Conservation (phyloP, 805 yeast species). For the Saccharomyces paradoxus region DNA sequence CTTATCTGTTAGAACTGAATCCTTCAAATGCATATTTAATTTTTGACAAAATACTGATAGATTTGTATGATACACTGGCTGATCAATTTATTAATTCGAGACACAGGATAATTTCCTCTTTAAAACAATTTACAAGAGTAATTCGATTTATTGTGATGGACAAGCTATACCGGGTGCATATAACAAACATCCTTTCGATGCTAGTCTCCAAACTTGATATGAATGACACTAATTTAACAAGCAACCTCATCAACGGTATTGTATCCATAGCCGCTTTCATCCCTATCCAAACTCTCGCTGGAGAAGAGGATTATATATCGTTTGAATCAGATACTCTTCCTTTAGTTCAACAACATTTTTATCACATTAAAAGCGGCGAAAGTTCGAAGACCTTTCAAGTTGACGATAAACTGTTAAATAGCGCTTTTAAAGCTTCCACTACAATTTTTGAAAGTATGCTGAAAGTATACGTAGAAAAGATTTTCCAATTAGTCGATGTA, state of each 20-base stretch:
- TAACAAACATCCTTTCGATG: constrained; percentile 63
- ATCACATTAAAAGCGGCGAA: constrained; percentile 34
- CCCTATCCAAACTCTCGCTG: constrained; percentile 56
- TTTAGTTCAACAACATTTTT: constrained; percentile 59
- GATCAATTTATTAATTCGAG: constrained; percentile 61
- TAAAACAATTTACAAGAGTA: constrained; percentile 57
- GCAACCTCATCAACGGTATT: constrained; percentile 58
- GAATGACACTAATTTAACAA: constrained; percentile 71
- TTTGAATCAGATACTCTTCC: constrained; percentile 38
- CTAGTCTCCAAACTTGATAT: constrained; percentile 78
- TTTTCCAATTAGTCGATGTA: constrained; percentile 56
- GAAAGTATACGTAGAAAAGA: constrained; percentile 45
- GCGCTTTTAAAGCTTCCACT: constrained; percentile 66
- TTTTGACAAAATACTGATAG: constrained; percentile 49
- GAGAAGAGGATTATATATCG: constrained; percentile 33
- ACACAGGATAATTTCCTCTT: constrained; percentile 69
- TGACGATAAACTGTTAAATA: constrained; percentile 40
- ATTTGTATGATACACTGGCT: constrained; percentile 66
- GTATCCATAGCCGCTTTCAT: constrained; percentile 62
- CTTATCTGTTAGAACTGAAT: constrained; percentile 54
- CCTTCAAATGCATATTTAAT: constrained; percentile 38
- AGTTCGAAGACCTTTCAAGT: constrained; percentile 28
- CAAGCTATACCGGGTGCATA: constrained; percentile 65
- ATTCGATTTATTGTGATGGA: constrained; percentile 58
- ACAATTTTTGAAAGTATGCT: constrained; percentile 58